Evolutionary conservation across 148 eudicot genomes (phyloP).

Genomic region (Dysphania ambrosioides): DNA sequence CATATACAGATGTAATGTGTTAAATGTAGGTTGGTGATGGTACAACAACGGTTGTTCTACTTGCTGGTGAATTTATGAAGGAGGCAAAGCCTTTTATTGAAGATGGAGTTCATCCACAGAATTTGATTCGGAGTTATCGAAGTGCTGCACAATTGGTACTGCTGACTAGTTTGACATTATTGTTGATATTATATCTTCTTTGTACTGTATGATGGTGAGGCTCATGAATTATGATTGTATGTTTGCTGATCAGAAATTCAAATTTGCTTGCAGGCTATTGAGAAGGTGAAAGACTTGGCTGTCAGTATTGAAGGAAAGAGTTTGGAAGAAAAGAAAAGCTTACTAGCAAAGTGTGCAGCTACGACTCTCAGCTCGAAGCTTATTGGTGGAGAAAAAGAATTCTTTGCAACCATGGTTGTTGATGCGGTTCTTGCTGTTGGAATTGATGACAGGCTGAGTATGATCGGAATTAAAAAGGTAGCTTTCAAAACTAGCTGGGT

Average conservation of each 20-base stretch:
- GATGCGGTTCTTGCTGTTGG: slow-evolving; percentile 93
- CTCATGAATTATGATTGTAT: too few species aligned
- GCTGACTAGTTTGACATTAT: background rate
- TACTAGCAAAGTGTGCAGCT: slow-evolving; percentile 92
- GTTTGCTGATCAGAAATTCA: background rate
- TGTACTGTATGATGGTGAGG: background rate
- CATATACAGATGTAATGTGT: background rate
- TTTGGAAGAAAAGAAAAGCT: slow-evolving; percentile 75
- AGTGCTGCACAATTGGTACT: slow-evolving; percentile 69
- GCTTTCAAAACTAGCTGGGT: background rate
- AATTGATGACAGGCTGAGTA: slow-evolving; percentile 68
- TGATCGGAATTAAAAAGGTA: slow-evolving; percentile 98
- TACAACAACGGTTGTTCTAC: slow-evolving; percentile 90
- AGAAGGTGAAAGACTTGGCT: slow-evolving; percentile 88
- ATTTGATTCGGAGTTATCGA: slow-evolving; percentile 80
- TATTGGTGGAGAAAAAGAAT: slow-evolving; percentile 94
- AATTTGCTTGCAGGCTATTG: slow-evolving; percentile 52
- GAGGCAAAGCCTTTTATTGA: slow-evolving; percentile 96
- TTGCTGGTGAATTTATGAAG: slow-evolving; percentile 88
- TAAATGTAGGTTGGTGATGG: slow-evolving; percentile 88
- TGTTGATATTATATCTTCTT: background rate
- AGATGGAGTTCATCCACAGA: slow-evolving; percentile 96
- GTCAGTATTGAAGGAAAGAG: slow-evolving; percentile 91
- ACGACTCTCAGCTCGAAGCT: slow-evolving; percentile 93
- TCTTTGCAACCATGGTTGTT: slow-evolving; percentile 94